Conservation (phyloP, 179 eudicot genomes). For the Spinacia oleracea region DNA sequence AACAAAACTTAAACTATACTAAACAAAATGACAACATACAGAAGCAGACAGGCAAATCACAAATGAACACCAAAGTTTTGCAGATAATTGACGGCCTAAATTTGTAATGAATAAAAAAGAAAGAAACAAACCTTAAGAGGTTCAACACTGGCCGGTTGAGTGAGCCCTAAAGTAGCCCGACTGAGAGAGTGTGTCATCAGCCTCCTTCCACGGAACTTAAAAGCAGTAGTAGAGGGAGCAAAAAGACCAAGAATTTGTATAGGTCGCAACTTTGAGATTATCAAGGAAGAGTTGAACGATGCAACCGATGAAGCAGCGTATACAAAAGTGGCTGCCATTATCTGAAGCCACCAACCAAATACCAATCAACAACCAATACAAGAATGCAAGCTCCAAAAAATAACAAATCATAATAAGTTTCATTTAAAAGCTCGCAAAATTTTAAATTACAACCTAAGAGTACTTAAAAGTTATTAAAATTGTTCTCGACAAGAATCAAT, state of each 20-base stretch:
- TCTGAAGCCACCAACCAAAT: not conserved
- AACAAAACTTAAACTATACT: not conserved
- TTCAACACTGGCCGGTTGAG: conserved; percentile 51
- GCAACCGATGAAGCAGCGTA: conserved; percentile 14
- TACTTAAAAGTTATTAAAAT: not conserved
- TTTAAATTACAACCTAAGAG: too few species aligned
- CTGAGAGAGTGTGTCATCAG: conserved; percentile 58
- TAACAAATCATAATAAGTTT: too few species aligned
- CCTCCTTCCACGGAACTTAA: conserved; percentile 22
- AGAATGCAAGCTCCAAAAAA: too few species aligned
- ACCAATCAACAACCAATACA: too few species aligned
- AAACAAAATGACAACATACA: not conserved
- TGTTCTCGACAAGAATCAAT: not conserved
- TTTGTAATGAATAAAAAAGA: not conserved
- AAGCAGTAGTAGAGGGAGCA: not conserved
- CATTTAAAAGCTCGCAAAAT: too few species aligned
- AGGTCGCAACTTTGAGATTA: conserved; percentile 42
- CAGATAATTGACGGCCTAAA: not conserved
- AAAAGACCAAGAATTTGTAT: conserved; percentile 31
- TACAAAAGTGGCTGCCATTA: conserved; percentile 35
- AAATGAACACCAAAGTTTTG: not conserved
- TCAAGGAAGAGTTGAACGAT: conserved; percentile 5
- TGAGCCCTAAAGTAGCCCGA: conserved; percentile 69
- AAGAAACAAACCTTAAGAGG: conserved; percentile 53
- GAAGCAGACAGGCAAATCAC: not conserved